Conservation (phyloP, 169 alveolate species). For the Babesia ovata region DNA sequence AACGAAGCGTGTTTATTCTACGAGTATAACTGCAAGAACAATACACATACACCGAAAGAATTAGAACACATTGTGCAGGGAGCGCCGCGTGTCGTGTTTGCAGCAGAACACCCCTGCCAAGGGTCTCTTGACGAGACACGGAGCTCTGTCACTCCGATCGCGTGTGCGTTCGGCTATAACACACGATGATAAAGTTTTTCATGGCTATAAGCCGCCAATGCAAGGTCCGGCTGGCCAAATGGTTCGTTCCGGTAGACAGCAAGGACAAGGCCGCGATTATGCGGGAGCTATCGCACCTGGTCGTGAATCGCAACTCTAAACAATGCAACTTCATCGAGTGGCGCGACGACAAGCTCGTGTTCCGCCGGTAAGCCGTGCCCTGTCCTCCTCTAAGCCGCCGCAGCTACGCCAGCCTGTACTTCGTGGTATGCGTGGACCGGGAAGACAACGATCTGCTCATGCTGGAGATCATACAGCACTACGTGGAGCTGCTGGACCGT, state of each 20-base stretch:
- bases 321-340: conserved; percentile 97
- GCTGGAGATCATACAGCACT: conserved; percentile 95
- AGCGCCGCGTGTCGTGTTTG: no score
- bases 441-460: conserved; percentile 95
- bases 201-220: conserved; percentile 96
- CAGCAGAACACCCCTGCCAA: no score
- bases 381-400: background rate
- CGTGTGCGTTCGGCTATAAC: background rate
- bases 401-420: conserved; percentile 97
- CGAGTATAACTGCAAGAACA: no score
- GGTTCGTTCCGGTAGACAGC: conserved; percentile 87
- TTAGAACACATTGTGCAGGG: background rate
- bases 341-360: conserved; percentile 94
- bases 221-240: conserved; percentile 93
- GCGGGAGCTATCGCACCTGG: conserved; percentile 88
- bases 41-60: background rate
- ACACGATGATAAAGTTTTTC: conserved; percentile 92
- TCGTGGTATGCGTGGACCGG: conserved; percentile 94
- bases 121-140: background rate
- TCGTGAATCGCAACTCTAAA: conserved; percentile 91
- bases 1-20: no score
- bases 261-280: conserved; percentile 83
- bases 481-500: conserved; percentile 96
- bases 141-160: background rate
- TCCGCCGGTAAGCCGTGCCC: conserved; percentile 83